Conservation (phyloP, 148 eudicot genomes). For the Chenopodium formosanum region DNA sequence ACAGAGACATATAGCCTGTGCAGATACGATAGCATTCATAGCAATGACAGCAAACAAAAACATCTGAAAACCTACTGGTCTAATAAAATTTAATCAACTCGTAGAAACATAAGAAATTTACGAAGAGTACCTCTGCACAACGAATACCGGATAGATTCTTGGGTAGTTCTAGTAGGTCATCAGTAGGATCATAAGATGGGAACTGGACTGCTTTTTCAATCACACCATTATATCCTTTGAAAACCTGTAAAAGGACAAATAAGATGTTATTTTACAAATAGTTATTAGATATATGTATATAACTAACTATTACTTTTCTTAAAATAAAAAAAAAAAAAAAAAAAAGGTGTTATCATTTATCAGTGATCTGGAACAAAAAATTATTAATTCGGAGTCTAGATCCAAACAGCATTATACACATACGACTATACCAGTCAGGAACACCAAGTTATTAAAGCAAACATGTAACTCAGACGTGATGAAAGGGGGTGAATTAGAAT, state of each 20-base stretch:
- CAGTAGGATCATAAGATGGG: constrained; percentile 19
- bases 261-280: neutral
- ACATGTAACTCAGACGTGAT: too few relatives aligned
- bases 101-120: neutral
- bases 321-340: too few relatives aligned
- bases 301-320: neutral
- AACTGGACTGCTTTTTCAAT: constrained; percentile 17
- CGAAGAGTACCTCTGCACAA: constrained; percentile 23
- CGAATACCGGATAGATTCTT: constrained; percentile 5
- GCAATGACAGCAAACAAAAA: neutral
- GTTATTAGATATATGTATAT: neutral
- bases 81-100: neutral
- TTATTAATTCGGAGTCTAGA: neutral
- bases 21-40: neutral
- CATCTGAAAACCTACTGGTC: neutral
- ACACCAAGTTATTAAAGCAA: neutral
- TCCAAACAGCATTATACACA: neutral
- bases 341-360: neutral
- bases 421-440: too few relatives aligned
- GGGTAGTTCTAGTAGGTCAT: neutral
- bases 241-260: neutral
- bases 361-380: neutral
- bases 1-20: neutral
- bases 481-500: too few relatives aligned
- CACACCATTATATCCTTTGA: constrained; percentile 6